Percentiles rank a stretch among this genome's conserved stretches.
These are phyloP conservation scores for Camellia japonica DNA, from an alignment of 148 eudicot species.

Conservation along the genomic window DNA sequence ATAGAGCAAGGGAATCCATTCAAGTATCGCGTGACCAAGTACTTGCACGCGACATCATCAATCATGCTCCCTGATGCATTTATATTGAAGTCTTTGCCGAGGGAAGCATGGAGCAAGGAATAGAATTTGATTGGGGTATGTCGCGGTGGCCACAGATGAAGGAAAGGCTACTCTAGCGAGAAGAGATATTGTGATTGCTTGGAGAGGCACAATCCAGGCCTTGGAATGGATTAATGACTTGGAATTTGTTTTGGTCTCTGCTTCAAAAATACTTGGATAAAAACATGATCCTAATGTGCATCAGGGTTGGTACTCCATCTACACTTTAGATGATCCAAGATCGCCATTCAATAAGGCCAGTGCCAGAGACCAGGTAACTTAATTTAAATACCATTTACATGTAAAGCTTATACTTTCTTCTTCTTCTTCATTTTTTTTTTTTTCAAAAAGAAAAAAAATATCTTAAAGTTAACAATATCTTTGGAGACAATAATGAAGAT, in stretches of 20 bases:
- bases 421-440: too few relatives aligned
- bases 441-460: too few relatives aligned
- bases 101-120: conserved; percentile 74
- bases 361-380: conserved; percentile 58
- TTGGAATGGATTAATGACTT: conserved; percentile 73
- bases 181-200: conserved; percentile 60
- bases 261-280: conserved; percentile 39
- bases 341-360: conserved; percentile 52
- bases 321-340: conserved; percentile 54
- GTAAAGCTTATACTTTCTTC: too few relatives aligned
- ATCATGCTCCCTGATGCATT: conserved; percentile 50
- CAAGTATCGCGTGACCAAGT: conserved; percentile 58
- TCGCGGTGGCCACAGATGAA: conserved; percentile 60
- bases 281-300: conserved; percentile 39
- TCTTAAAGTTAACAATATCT: too few relatives aligned
- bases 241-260: conserved; percentile 41
- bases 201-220: conserved; percentile 59
- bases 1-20: conserved; percentile 36
- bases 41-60: conserved; percentile 65
- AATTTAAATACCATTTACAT: too few relatives aligned
- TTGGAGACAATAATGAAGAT: not conserved
- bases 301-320: conserved; percentile 58
- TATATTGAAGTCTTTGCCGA: conserved; percentile 51
- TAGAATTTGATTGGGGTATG: conserved; percentile 72
- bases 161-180: conserved; percentile 53